These are phyloP conservation scores for Nematocida sp. DNA, from an alignment of 371 early-diverging fungal species.

Conservation along the genomic window DNA sequence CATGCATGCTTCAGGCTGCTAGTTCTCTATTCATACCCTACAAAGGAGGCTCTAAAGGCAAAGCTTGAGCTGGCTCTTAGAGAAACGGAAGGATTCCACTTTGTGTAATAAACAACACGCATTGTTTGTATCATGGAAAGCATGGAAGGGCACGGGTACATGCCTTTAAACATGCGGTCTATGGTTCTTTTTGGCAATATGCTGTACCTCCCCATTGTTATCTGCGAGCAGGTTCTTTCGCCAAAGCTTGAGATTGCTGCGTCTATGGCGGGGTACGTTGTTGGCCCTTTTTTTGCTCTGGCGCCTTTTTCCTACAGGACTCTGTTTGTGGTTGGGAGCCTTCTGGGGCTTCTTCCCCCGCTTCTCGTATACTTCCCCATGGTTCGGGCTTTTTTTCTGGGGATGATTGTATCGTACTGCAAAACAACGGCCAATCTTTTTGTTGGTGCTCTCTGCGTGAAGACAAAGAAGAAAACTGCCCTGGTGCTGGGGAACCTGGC, in stretches of 20 bases:
- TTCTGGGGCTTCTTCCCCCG: background rate
- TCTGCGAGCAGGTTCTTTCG: constrained; percentile 1
- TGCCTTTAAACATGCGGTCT: constrained; percentile 33
- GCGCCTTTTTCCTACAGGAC: constrained; percentile 24
- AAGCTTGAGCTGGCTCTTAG: constrained; percentile 18
- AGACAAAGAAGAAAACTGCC: constrained; percentile 13
- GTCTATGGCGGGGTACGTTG: constrained; percentile 16
- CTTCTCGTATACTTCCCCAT: background rate
- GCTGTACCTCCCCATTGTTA: constrained; percentile 13
- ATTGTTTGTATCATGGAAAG: constrained; percentile 32
- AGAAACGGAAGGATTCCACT: constrained; percentile 49
- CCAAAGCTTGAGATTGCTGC: constrained; percentile 15
- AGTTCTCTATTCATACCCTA: constrained; percentile 21
- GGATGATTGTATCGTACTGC: constrained; percentile 28
- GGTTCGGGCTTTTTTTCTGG: constrained; percentile 17
- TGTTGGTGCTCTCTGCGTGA: constrained; percentile 17
- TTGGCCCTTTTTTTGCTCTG: constrained; percentile 35
- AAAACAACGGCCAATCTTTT: constrained; percentile 10
- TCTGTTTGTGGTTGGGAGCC: constrained; percentile 22
- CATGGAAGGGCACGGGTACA: background rate
- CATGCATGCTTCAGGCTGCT: constrained; percentile 45
- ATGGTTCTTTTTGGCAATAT: constrained; percentile 5
- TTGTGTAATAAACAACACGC: background rate
- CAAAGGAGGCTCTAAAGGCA: constrained; percentile 1
- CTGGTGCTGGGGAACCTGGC: constrained; percentile 4